These are phyloP conservation scores for Dryas octopetala DNA, from an alignment of 306 rosid species.

Conservation along the genomic window DNA sequence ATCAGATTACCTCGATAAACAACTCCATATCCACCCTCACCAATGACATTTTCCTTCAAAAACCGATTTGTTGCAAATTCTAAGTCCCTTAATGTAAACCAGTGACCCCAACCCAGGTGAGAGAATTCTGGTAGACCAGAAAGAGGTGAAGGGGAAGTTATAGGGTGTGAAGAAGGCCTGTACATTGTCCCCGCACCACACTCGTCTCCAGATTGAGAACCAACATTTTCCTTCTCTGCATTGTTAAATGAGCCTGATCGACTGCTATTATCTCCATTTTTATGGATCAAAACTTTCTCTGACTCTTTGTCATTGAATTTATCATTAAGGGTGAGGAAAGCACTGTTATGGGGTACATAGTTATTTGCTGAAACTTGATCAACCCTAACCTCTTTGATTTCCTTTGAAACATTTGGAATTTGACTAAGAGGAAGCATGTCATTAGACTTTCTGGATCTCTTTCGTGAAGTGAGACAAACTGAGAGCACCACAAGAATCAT, in stretches of 20 bases:
- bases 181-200: conserved; percentile 39
- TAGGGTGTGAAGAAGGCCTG: conserved; percentile 49
- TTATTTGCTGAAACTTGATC: conserved; percentile 71
- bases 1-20: conserved; percentile 74
- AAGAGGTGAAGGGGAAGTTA: conserved; percentile 66
- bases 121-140: conserved; percentile 88
- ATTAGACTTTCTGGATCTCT: conserved; percentile 66
- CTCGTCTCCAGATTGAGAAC: conserved; percentile 70
- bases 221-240: conserved; percentile 55
- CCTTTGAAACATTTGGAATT: conserved; percentile 63
- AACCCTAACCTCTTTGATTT: conserved; percentile 80
- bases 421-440: conserved; percentile 60
- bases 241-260: conserved; percentile 69
- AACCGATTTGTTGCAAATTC: conserved; percentile 84
- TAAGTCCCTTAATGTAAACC: conserved; percentile 92
- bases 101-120: conserved; percentile 98
- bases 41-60: conserved; percentile 77
- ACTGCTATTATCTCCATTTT: conserved; percentile 63
- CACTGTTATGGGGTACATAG: conserved; percentile 32
- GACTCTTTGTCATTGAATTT: conserved; percentile 62
- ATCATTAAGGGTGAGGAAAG: conserved; percentile 49
- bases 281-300: conserved; percentile 64
- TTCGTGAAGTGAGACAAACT: conserved; percentile 68
- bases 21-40: conserved; percentile 96
- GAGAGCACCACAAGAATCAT: conserved; percentile 69